A percentile compares a stretch with the other conserved stretches of the same genome.
These are phyloP conservation scores for Trichocladium antarcticum DNA, from an alignment of 495 filamentous ascomycete species.

Conservation along the genomic window DNA sequence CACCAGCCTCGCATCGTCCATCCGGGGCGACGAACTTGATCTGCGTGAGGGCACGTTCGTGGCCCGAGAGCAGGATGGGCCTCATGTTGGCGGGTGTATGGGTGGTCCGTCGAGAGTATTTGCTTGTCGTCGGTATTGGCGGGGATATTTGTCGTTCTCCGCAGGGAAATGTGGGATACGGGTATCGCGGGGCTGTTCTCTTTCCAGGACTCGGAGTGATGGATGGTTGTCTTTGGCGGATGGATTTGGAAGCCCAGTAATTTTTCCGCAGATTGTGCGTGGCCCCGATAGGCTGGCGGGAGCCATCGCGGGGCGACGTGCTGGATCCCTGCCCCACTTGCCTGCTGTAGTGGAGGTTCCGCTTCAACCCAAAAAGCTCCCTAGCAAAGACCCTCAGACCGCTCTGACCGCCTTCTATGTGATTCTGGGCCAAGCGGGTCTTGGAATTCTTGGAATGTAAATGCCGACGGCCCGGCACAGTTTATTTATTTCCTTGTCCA, in stretches of 20 bases:
- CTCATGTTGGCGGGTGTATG: slow-evolving; percentile 53
- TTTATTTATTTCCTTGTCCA: too few species aligned
- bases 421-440: neutral
- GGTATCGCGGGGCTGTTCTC: slow-evolving; percentile 9
- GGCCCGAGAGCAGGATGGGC: slow-evolving; percentile 88
- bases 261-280: slow-evolving; percentile 31
- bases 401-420: slow-evolving; percentile 13
- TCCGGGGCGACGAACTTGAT: slow-evolving; percentile 57
- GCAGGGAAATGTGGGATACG: slow-evolving; percentile 2
- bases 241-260: slow-evolving; percentile 19
- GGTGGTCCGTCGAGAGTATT: neutral
- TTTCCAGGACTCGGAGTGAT: slow-evolving; percentile 1
- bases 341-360: neutral
- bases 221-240: too few species aligned
- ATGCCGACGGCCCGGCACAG: too few species aligned
- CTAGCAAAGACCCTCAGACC: neutral
- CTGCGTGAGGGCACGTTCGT: slow-evolving; percentile 97
- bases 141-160: neutral
- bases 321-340: slow-evolving; percentile 12
- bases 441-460: too few species aligned
- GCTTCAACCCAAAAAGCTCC: neutral
- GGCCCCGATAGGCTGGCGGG: slow-evolving; percentile 16
- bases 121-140: neutral
- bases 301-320: slow-evolving; percentile 17
- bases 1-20: neutral